phyloP scores from a whole-genome alignment of 768 basidiomycete species.

The Lentinula detonsa region DNA sequence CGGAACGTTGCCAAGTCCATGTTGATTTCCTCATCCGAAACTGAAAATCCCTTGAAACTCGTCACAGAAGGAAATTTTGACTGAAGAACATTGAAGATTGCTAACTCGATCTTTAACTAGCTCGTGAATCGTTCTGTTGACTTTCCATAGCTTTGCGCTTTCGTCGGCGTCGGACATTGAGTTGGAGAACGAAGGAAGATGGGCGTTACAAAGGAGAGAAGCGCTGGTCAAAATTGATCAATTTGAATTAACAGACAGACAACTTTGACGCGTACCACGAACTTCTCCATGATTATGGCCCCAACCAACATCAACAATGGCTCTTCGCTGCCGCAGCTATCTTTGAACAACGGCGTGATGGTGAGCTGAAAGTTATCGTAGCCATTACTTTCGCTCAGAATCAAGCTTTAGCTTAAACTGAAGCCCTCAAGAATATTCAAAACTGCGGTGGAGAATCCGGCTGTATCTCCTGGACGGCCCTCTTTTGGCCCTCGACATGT shows the following conservation, averaged over 20 bases:
- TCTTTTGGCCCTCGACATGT: conserved; percentile 61
- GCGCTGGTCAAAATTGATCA: conserved; percentile 20
- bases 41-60: conserved; percentile 73
- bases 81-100: not conserved
- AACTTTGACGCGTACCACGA: conserved; percentile 35
- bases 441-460: conserved; percentile 56
- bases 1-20: conserved; percentile 83
- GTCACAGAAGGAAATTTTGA: conserved; percentile 18
- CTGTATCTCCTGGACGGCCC: conserved; percentile 27
- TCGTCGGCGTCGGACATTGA: conserved; percentile 72
- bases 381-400: not conserved
- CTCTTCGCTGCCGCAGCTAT: conserved; percentile 23
- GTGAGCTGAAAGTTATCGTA: conserved; percentile 22
- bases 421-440: conserved; percentile 91
- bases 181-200: conserved; percentile 9
- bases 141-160: conserved; percentile 89
- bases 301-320: conserved; percentile 33
- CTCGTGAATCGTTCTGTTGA: conserved; percentile 94
- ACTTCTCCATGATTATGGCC: conserved; percentile 29
- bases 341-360: conserved; percentile 45
- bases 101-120: conserved; percentile 90
- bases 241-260: too few relatives aligned
- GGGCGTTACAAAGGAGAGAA: conserved; percentile 13
- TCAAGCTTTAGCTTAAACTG: conserved; percentile 51
- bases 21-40: conserved; percentile 90